Conservation (phyloP, 2,329 filamentous ascomycete species). For the Colletotrichum abscissum region DNA sequence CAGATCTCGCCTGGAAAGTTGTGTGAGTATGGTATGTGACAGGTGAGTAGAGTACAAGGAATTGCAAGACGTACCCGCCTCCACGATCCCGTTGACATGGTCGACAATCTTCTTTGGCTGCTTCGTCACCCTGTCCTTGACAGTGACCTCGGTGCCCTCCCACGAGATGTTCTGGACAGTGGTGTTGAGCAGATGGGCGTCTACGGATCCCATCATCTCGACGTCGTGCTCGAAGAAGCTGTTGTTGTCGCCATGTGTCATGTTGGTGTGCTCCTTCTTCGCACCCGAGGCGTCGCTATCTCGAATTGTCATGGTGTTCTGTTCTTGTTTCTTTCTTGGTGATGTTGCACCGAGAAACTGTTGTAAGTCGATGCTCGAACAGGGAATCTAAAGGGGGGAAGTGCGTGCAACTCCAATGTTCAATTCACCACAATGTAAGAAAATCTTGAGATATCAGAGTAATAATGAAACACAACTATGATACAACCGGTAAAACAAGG, state of each 20-base stretch:
- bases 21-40: not conserved
- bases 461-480: not conserved
- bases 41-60: too few relatives aligned
- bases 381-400: not conserved
- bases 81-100: slow-evolving; percentile 70
- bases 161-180: slow-evolving; percentile 74
- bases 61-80: slow-evolving; percentile 58
- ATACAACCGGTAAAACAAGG: not conserved
- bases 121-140: slow-evolving; percentile 77
- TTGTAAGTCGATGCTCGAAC: not conserved
- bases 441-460: not conserved
- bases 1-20: slow-evolving; percentile 69
- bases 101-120: slow-evolving; percentile 71
- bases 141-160: slow-evolving; percentile 74
- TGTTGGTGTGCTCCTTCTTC: slow-evolving; percentile 1
- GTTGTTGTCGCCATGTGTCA: not conserved
- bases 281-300: not conserved
- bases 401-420: not conserved
- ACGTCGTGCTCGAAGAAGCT: slow-evolving; percentile 28
- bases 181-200: slow-evolving; percentile 70
- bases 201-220: slow-evolving; percentile 44
- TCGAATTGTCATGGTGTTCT: not conserved
- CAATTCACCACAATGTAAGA: not conserved
- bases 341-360: not conserved
- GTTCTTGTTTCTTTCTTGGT: not conserved